A percentile compares a stretch with the other conserved stretches of the same genome.
Evolutionary conservation across 2,329 filamentous ascomycete species (phyloP).

Genomic region (Colletotrichum caudatum): DNA sequence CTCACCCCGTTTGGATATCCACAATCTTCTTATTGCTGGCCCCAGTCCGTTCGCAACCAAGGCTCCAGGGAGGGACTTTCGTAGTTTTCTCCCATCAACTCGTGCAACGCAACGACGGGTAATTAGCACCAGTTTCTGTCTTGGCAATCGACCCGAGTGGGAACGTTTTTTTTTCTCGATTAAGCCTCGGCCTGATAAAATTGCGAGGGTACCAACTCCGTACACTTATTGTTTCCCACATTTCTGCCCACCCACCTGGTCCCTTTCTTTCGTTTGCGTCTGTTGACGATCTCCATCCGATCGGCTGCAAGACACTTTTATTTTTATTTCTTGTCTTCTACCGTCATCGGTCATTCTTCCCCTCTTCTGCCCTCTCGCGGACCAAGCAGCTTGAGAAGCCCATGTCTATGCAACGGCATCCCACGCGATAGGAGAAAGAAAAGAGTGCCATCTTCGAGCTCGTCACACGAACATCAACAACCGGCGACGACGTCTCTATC

Average conservation of each 20-base stretch:
- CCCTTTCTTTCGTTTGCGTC: neutral
- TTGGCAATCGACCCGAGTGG: slow-evolving; percentile 33
- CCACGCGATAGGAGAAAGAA: neutral
- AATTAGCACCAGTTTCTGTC: slow-evolving; percentile 23
- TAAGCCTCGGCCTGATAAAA: slow-evolving; percentile 11
- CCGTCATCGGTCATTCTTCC: neutral
- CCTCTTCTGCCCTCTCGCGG: neutral
- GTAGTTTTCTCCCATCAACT: neutral
- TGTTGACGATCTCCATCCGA: slow-evolving; percentile 23
- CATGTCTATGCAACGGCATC: neutral
- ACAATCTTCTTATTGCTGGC: neutral
- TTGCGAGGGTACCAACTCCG: neutral
- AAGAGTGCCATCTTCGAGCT: neutral
- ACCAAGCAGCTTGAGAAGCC: neutral
- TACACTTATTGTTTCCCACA: slow-evolving; percentile 9
- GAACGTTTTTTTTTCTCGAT: slow-evolving; percentile 26
- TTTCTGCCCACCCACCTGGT: neutral
- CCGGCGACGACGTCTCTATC: slow-evolving; percentile 19
- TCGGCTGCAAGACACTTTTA: slow-evolving; percentile 21
- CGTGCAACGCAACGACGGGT: neutral
- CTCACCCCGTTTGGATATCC: neutral
- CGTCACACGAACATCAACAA: neutral
- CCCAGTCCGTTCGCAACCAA: slow-evolving; percentile 17
- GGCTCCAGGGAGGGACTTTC: slow-evolving; percentile 23
- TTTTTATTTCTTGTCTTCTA: slow-evolving; percentile 31